Percentiles rank a stretch among this genome's conserved stretches.
phyloP scores from a whole-genome alignment of 352 stramenopile genomes.

The Pythium rishiriense region DNA sequence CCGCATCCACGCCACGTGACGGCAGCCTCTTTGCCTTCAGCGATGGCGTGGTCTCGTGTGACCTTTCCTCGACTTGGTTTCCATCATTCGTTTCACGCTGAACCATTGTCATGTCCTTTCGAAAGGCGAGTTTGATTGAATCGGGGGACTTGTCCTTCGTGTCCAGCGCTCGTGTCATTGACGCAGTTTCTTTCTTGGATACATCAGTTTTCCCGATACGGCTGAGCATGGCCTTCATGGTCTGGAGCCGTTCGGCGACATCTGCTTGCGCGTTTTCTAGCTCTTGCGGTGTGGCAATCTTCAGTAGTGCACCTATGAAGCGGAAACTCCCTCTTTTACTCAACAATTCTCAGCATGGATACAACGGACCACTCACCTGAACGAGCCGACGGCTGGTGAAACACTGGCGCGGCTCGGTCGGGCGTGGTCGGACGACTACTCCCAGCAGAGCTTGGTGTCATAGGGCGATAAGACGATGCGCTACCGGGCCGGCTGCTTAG shows the following conservation, averaged over 20 bases:
- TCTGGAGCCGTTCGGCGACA: conserved; percentile 49
- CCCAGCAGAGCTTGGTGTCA: conserved; percentile 23
- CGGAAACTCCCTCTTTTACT: neutral
- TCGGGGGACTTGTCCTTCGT: neutral
- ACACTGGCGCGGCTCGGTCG: conserved; percentile 39
- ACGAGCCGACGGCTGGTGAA: conserved; percentile 48
- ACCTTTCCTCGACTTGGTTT: conserved; percentile 10
- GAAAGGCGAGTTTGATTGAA: neutral
- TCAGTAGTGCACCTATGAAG: conserved; percentile 42
- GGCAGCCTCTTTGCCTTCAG: neutral
- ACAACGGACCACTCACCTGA: conserved; percentile 29
- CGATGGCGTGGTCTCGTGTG: neutral
- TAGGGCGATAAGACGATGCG: conserved; percentile 32
- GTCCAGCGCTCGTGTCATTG: neutral
- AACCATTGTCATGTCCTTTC: neutral
- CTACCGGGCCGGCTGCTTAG: conserved; percentile 38
- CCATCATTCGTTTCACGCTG: neutral
- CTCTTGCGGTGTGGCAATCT: conserved; percentile 45
- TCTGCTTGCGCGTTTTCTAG: conserved; percentile 53
- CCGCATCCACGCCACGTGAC: conserved; percentile 36
- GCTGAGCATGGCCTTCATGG: conserved; percentile 57
- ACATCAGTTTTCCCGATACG: conserved; percentile 29
- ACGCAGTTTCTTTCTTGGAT: neutral
- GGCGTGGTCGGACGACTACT: conserved; percentile 3
- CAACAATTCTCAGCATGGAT: neutral